phyloP scores from a whole-genome alignment of 495 filamentous ascomycete genomes.

The Lineolata rhizophorae region DNA sequence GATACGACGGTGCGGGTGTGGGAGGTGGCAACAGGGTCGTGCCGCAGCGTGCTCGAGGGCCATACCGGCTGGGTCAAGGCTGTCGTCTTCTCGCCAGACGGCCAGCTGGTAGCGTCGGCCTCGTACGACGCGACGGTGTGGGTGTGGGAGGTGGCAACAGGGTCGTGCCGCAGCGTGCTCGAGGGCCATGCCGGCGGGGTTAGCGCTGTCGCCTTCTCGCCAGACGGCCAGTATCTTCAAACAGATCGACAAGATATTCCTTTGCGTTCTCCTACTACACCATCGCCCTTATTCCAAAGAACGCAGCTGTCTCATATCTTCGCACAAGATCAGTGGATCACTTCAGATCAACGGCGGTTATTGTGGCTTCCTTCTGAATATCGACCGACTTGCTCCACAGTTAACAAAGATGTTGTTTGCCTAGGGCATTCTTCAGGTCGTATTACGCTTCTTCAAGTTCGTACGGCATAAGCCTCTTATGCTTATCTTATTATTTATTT shows the following conservation, averaged over 20 bases:
- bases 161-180: slow-evolving; percentile 2
- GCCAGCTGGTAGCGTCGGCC: no score
- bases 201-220: slow-evolving; percentile 4
- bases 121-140: neutral
- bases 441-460: no score
- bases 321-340: slow-evolving; percentile 3
- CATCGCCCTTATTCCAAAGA: slow-evolving; percentile 1
- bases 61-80: no score
- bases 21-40: neutral
- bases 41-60: no score
- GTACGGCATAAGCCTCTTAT: no score
- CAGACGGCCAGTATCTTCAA: slow-evolving; percentile 3
- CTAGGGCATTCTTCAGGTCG: no score
- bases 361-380: no score
- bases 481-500: no score
- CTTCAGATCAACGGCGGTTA: slow-evolving; percentile 2
- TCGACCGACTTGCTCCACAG: no score
- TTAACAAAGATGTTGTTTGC: no score
- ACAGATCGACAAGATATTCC: slow-evolving; percentile 4
- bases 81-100: neutral
- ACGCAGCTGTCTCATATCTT: neutral
- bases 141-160: neutral
- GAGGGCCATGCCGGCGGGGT: slow-evolving; percentile 5
- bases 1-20: slow-evolving; percentile 1
- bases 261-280: slow-evolving; percentile 1